Percentiles rank a stretch among this genome's conserved stretches.
phyloP scores from a whole-genome alignment of 2,329 filamentous ascomycete species.

The Leptodontidium sp. region DNA sequence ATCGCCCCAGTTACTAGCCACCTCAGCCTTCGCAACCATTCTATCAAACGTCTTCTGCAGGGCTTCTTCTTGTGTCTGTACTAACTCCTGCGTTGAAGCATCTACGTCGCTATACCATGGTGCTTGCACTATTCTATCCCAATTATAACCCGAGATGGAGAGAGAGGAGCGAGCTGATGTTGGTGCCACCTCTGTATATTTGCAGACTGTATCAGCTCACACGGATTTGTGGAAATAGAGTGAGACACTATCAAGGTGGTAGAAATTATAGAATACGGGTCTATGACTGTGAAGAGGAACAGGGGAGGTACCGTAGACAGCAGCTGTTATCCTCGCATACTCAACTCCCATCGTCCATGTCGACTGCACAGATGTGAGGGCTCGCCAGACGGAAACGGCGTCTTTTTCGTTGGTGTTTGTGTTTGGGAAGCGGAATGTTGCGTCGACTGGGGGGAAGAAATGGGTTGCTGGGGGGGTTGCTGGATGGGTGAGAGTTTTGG shows the following conservation, averaged over 20 bases:
- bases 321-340: constrained; percentile 17
- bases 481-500: not conserved
- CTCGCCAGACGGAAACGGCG: not conserved
- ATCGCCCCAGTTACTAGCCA: not conserved
- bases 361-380: constrained; percentile 15
- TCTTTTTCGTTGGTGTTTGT: not conserved
- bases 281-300: not conserved
- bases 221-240: not conserved
- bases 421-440: constrained; percentile 2
- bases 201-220: not conserved
- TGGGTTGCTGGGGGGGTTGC: not conserved
- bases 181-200: constrained; percentile 9
- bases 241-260: not conserved
- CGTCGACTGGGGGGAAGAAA: not conserved
- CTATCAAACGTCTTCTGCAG: constrained; percentile 18
- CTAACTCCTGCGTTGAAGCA: not conserved
- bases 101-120: constrained; percentile 23
- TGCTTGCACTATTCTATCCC: constrained; percentile 18
- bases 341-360: constrained; percentile 12
- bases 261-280: not conserved
- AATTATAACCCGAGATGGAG: constrained; percentile 1
- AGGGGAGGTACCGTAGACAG: constrained; percentile 8
- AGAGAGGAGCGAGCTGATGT: constrained; percentile 7
- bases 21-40: not conserved
- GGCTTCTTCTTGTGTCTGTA: constrained; percentile 12